Evolutionary conservation across 2,329 filamentous ascomycete species (phyloP).

Genomic region (Ophiostoma triangulosporum): DNA sequence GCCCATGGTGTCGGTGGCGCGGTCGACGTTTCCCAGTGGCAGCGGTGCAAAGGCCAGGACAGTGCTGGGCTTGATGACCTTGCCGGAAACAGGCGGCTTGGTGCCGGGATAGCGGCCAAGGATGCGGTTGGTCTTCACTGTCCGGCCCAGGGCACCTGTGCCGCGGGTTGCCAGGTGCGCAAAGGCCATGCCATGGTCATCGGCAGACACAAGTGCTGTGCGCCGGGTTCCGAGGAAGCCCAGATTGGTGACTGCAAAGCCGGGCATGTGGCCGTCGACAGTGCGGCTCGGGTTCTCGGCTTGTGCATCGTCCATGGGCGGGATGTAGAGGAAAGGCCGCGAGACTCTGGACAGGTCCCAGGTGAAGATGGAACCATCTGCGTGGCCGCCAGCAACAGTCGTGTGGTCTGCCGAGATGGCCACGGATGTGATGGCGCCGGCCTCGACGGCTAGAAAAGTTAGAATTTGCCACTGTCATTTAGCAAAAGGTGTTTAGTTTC

Average conservation of each 20-base stretch:
- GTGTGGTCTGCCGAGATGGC: constrained; percentile 90
- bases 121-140: constrained; percentile 80
- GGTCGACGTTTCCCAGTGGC: constrained; percentile 86
- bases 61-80: constrained; percentile 77
- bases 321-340: constrained; percentile 77
- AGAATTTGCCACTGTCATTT: too few species aligned
- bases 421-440: constrained; percentile 72
- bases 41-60: constrained; percentile 84
- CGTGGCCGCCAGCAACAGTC: constrained; percentile 81
- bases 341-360: constrained; percentile 83
- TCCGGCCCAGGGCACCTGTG: constrained; percentile 70
- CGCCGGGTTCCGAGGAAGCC: constrained; percentile 88
- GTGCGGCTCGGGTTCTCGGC: constrained; percentile 42
- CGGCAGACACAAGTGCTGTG: constrained; percentile 87
- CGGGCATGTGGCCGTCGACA: constrained; percentile 70
- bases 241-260: constrained; percentile 71
- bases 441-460: constrained; percentile 62
- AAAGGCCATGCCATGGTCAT: constrained; percentile 94
- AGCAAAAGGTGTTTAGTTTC: too few species aligned
- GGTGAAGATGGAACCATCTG: constrained; percentile 83
- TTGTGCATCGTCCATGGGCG: constrained; percentile 55
- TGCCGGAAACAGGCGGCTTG: constrained; percentile 35
- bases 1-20: constrained; percentile 74
- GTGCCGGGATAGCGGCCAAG: constrained; percentile 78
- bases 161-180: constrained; percentile 90